A percentile compares a stretch with the other conserved stretches of the same genome.
Evolutionary conservation across 1,139 yeast species (phyloP).

Genomic region (Hemisphaericaspora lyxosophila): DNA sequence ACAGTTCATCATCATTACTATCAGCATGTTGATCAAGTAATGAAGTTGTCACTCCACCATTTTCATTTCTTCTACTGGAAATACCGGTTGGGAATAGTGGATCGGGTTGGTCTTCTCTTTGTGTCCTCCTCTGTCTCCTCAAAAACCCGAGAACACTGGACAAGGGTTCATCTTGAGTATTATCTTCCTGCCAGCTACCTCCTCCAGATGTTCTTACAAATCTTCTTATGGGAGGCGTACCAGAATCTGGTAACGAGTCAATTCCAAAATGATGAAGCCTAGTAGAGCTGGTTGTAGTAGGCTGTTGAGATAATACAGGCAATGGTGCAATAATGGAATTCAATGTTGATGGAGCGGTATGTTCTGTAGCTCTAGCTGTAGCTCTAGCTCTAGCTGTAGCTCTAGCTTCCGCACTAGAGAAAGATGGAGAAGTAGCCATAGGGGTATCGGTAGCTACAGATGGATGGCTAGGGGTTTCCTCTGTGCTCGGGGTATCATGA

Average conservation of each 20-base stretch:
- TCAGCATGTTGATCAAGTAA: conserved; percentile 8
- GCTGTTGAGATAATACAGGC: too few species aligned
- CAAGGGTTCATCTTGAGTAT: conserved; percentile 16
- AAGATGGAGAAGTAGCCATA: too few species aligned
- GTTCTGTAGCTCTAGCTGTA: too few species aligned
- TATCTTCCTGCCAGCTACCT: conserved; percentile 9
- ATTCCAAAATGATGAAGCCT: conserved; percentile 1
- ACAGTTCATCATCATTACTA: neutral
- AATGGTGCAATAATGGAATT: too few species aligned
- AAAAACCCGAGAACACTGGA: conserved; percentile 28
- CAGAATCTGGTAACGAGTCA: neutral
- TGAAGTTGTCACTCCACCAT: conserved; percentile 46
- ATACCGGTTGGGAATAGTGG: conserved; percentile 50
- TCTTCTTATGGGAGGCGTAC: conserved; percentile 13
- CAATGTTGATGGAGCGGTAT: too few species aligned
- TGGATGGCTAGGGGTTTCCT: too few species aligned
- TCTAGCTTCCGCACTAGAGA: too few species aligned
- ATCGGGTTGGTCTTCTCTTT: conserved; percentile 10
- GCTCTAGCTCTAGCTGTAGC: too few species aligned
- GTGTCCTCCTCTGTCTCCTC: conserved; percentile 16
- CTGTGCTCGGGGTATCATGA: conserved; percentile 4
- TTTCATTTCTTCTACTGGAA: conserved; percentile 48
- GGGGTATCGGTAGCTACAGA: neutral
- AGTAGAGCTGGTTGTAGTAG: conserved; percentile 1
- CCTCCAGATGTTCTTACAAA: conserved; percentile 16